Evolutionary conservation across 768 basidiomycete species (phyloP).

Genomic region (Russula olivacea): DNA sequence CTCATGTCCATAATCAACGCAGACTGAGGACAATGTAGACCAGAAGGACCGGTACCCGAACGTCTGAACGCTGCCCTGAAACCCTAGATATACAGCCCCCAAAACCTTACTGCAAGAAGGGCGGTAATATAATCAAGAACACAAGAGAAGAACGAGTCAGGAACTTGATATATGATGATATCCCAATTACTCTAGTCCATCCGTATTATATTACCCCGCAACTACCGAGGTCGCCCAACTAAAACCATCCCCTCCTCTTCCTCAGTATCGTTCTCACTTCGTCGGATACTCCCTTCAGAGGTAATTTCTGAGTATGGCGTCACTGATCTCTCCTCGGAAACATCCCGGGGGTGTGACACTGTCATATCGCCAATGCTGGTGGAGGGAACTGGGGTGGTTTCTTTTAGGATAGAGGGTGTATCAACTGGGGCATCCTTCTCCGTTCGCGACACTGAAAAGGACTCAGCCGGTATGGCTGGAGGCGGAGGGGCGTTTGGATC

Average conservation of each 20-base stretch:
- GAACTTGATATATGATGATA: conserved; percentile 7
- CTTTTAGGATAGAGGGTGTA: neutral
- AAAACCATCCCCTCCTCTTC: conserved; percentile 82
- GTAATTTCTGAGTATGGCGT: conserved; percentile 31
- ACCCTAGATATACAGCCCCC: neutral
- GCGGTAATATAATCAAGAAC: conserved; percentile 4
- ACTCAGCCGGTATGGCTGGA: conserved; percentile 1
- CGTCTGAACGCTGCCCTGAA: neutral
- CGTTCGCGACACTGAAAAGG: neutral
- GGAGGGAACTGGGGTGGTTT: conserved; percentile 13
- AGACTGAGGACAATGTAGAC: neutral
- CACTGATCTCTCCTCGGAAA: conserved; percentile 13
- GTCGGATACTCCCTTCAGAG: conserved; percentile 32
- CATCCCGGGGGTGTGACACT: conserved; percentile 1
- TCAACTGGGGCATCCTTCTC: conserved; percentile 1
- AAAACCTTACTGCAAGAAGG: neutral
- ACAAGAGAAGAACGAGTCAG: neutral
- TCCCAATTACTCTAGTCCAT: neutral
- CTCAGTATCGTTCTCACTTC: conserved; percentile 71
- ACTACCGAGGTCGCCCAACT: conserved; percentile 50
- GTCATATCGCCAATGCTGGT: neutral
- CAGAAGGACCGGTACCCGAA: no score
- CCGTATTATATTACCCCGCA: neutral
- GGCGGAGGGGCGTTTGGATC: conserved; percentile 37
- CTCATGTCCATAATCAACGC: neutral